A percentile compares a stretch with the other conserved stretches of the same genome.
Conservation (phyloP, 495 filamentous ascomycete species). For the Penicillium riverlandense region DNA sequence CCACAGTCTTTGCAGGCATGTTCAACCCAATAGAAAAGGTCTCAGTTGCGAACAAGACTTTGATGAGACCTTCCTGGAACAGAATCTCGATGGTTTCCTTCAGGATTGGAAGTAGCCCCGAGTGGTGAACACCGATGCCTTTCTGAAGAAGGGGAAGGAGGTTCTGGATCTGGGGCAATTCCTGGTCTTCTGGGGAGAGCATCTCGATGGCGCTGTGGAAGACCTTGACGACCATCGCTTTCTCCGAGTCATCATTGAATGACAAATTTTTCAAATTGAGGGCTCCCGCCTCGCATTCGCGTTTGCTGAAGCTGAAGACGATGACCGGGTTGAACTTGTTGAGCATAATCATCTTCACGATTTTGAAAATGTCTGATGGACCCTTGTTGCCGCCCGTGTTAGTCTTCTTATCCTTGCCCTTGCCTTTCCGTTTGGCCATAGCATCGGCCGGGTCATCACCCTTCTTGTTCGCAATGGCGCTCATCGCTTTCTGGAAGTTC, state of each 20-base stretch:
- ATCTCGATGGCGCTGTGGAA: conserved; percentile 85
- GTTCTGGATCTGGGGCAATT: conserved; percentile 82
- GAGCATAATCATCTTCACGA: conserved; percentile 96
- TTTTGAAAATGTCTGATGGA: conserved; percentile 86
- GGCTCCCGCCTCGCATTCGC: conserved; percentile 83
- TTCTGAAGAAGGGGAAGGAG: conserved; percentile 83
- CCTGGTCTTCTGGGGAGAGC: conserved; percentile 83
- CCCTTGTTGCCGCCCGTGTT: conserved; percentile 78
- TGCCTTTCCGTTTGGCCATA: conserved; percentile 71
- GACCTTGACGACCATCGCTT: conserved; percentile 88
- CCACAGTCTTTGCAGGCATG: conserved; percentile 98
- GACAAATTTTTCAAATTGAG: conserved; percentile 74
- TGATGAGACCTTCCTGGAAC: conserved; percentile 96
- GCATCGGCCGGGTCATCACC: conserved; percentile 76
- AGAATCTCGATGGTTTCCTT: conserved; percentile 99
- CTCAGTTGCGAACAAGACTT: conserved; percentile 95
- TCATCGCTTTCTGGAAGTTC: conserved; percentile 95
- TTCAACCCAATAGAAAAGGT: conserved; percentile 98
- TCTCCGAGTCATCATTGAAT: conserved; percentile 98
- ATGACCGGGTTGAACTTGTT: conserved; percentile 96
- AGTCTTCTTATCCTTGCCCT: conserved; percentile 80
- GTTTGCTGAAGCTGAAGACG: conserved; percentile 98
- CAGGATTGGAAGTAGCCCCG: conserved; percentile 86
- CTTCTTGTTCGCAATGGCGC: conserved; percentile 76
- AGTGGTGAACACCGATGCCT: conserved; percentile 96